Percentiles rank a stretch among this genome's conserved stretches.
Evolutionary conservation across 73 alveolate species (phyloP).

Genomic region (Tetrahymena elliotti): DNA sequence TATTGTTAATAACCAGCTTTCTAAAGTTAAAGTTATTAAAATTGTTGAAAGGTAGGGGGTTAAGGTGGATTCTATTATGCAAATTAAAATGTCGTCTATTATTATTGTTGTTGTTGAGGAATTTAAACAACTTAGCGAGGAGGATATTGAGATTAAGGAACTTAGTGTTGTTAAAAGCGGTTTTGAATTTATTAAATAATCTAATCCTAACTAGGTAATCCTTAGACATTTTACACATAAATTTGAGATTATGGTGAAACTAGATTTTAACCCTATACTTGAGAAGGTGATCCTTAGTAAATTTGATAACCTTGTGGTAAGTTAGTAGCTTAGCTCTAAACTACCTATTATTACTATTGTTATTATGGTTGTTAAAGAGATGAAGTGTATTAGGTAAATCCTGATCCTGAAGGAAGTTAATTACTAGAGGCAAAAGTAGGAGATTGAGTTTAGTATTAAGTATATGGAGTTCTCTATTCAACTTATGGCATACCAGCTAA

Average conservation of each 20-base stretch:
- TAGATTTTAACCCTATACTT: background rate
- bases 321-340: background rate
- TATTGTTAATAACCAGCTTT: background rate
- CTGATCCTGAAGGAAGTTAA: background rate
- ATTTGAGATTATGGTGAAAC: background rate
- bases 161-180: background rate
- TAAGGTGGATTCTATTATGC: background rate
- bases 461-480: background rate
- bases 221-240: background rate
- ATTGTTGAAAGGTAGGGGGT: background rate
- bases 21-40: background rate
- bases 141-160: background rate
- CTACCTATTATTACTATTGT: background rate
- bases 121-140: background rate
- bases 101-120: background rate
- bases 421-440: background rate
- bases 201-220: background rate
- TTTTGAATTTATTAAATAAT: background rate
- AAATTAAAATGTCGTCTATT: background rate
- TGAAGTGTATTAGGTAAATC: background rate
- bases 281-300: background rate
- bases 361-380: background rate
- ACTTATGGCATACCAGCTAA: background rate
- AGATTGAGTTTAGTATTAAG: background rate
- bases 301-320: background rate